Base-by-base conservation (phyloP, 2,329 filamentous ascomycete genomes). In the Sarocladium kiliense region DNA sequence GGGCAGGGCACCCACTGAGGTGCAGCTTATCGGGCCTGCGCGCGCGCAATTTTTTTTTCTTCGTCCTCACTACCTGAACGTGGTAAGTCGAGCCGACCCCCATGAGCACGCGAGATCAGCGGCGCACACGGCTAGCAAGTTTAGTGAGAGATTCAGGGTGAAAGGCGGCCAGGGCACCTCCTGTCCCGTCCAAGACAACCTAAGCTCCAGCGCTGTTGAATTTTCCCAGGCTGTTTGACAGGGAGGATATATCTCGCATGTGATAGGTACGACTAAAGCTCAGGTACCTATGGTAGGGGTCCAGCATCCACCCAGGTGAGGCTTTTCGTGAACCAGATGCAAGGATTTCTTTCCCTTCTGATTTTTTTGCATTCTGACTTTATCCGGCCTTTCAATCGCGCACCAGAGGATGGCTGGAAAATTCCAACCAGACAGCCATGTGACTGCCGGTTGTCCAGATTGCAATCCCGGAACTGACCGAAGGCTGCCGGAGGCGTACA, bases 221-320 rank as follows among this genome's bases (percentile, higher is more conserved):
- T n/a, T 27, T 30, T 47, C n/a, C 44, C 25, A 3, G n/a, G 44
- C n/a, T 9, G 3, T 3, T 26, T 16, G 44, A 3, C 23, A 30
- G 23, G 7, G 5, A n/a, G n/a, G n/a, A n/a, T n/a, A n/a, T 30
- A 9, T 14, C 14, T 26, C 16, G 21, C 44, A 47, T 47, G 44
- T 47, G 44, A 47, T 47, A 47, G 44, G 44, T 18, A 47, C 44
- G 44, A 47, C 44, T 47, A 30, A 3, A 47, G 39, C 39, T n/a
- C 5, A n/a, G 36, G 16, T 6, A 18, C 11, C 37, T 41, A 10
- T 7, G 41, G 41, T 44, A 21, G n/a, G 41, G 41, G 21, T 44
- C 41, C 21, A 25, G 41, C 41, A 44, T 23, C 41, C 41, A 21
- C n/a, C 41, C 6, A 39, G 18, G 30, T 32, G 30, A 32, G 30